phyloP scores from a whole-genome alignment of 768 basidiomycete species.

The Favolaschia claudopus region DNA sequence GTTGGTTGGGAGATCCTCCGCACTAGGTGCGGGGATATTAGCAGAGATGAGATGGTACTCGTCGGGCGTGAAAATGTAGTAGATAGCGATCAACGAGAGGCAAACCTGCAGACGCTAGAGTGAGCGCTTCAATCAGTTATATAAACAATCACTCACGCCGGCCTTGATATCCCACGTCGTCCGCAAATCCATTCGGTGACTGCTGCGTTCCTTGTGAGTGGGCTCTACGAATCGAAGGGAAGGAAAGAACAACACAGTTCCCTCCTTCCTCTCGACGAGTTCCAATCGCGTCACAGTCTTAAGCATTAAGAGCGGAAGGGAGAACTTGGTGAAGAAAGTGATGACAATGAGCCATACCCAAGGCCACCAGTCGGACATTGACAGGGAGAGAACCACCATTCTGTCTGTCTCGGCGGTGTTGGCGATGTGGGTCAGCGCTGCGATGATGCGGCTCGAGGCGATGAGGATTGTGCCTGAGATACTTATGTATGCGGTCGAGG shows the following conservation, averaged over 20 bases:
- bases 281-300: constrained; percentile 8
- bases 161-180: constrained; percentile 15
- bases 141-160: constrained; percentile 6
- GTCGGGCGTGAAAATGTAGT: constrained; percentile 19
- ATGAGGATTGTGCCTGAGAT: constrained; percentile 35
- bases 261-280: neutral
- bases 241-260: no score
- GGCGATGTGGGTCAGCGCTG: constrained; percentile 9
- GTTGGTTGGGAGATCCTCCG: constrained; percentile 8
- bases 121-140: neutral
- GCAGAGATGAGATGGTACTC: constrained; percentile 17
- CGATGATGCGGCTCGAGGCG: constrained; percentile 17
- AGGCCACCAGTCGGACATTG: neutral
- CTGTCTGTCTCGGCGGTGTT: neutral
- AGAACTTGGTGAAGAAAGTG: neutral
- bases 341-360: constrained; percentile 12
- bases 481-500: constrained; percentile 41
- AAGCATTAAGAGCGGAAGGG: constrained; percentile 18
- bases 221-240: constrained; percentile 1
- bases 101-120: constrained; percentile 8
- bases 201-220: constrained; percentile 22
- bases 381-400: neutral
- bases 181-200: constrained; percentile 18
- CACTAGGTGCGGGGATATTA: neutral
- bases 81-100: constrained; percentile 9